Base-by-base conservation (phyloP, 805 yeast species). In the Candida schatavii region DNA sequence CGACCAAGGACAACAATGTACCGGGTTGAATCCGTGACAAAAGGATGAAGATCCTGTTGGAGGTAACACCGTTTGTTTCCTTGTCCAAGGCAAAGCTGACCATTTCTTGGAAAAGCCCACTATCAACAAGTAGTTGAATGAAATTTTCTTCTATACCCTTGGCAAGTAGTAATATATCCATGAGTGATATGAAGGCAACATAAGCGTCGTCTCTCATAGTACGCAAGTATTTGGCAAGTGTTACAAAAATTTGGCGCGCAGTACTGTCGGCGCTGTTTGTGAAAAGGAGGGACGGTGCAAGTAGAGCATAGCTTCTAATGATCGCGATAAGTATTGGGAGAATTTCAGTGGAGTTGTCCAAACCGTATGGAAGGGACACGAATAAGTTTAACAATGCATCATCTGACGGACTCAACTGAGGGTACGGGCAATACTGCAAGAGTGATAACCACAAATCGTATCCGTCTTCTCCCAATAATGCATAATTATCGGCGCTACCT, bases 381-480 rank as follows among this genome's bases (percentile, higher is more conserved):
- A 84, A 72, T 14, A 75, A 51, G 14, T 66, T 64, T 3, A 71
- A 42, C 21, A 85, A 59, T 3, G 33, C 33, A 11, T 35, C 37
- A 2, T 44, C 21, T 36, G 49, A 3, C n/a, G n/a, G n/a, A 46
- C 40, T n/a, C 11, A 23, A 11, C 27, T 23, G 27, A 23, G 27
- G 27, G 43, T 30, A 4, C 0, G 91, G 86, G 40, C 76, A 75
- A 46, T 81, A 80, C 47, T 79, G 85, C 39, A 88, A 57, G 2
- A 85, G 58, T 1, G 83, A 70, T n/a, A 76, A 68, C 96, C 96
- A 88, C 32, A 90, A 67, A 43, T 88, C 95, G 55, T 78, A 80
- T 0, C 95, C 96, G 63, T 90, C 97, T 56, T 90, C 97, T 15
- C 83, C 74, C 7, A 90, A 59, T 40, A 86, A 66, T 0, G 88